Conservation (phyloP, 352 stramenopile species). For the Phytophthora fragariae region DNA sequence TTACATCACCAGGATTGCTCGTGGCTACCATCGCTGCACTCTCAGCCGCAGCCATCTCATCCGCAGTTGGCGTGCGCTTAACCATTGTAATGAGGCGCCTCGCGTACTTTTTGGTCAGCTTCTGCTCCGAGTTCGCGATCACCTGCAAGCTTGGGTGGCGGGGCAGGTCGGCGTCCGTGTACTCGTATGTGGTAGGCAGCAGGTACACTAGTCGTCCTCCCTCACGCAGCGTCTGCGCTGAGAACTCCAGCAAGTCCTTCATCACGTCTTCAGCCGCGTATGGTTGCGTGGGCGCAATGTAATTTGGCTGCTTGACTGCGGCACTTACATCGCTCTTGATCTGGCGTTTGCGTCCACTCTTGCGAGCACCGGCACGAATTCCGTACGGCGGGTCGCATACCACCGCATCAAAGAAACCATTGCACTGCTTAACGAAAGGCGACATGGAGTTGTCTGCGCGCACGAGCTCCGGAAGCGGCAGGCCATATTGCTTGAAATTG, state of each 20-base stretch:
- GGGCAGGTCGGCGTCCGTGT: constrained; percentile 82
- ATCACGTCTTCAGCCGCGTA: constrained; percentile 98
- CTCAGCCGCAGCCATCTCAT: constrained; percentile 22
- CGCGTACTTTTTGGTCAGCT: constrained; percentile 87
- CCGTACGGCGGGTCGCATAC: constrained; percentile 95
- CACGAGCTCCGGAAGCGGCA: constrained; percentile 95
- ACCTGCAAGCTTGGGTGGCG: constrained; percentile 74
- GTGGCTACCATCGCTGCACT: constrained; percentile 23
- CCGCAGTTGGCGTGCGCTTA: constrained; percentile 50
- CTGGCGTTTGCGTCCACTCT: constrained; percentile 81
- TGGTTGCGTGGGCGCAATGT: constrained; percentile 95
- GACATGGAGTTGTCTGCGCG: constrained; percentile 91
- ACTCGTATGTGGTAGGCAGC: constrained; percentile 85
- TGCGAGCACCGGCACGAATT: constrained; percentile 94
- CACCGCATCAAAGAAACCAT: constrained; percentile 87
- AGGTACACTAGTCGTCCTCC: constrained; percentile 89
- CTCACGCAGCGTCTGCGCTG: constrained; percentile 74
- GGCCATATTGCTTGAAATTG: constrained; percentile 94
- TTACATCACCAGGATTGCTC: constrained; percentile 47
- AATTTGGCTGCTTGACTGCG: constrained; percentile 78
- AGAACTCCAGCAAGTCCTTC: constrained; percentile 95
- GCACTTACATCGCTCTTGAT: constrained; percentile 39
- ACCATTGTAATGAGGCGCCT: constrained; percentile 89
- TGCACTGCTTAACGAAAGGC: constrained; percentile 58
- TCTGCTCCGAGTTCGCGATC: constrained; percentile 85